A percentile compares a stretch with the other conserved stretches of the same genome.
phyloP scores from a whole-genome alignment of 2,329 filamentous ascomycete species.

The Thielaviopsis punctulata region DNA sequence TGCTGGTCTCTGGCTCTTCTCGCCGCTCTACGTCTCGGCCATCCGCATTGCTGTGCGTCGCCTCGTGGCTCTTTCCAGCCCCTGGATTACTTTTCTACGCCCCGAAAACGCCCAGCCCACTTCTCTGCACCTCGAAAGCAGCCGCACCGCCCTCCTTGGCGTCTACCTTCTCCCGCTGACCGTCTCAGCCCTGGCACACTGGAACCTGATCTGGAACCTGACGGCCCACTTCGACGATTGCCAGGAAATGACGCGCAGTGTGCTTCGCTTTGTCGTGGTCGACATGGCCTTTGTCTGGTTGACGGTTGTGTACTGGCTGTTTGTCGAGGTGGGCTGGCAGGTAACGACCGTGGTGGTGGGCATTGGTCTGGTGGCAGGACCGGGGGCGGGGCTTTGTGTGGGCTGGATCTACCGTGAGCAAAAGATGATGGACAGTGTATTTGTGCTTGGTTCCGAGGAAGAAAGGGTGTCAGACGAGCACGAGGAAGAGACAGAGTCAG shows the following conservation, averaged over 20 bases:
- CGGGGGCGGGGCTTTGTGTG: slow-evolving; percentile 22
- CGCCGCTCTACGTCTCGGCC: slow-evolving; percentile 31
- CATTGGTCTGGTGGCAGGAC: slow-evolving; percentile 20
- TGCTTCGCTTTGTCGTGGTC: slow-evolving; percentile 29
- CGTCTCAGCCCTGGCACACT: slow-evolving; percentile 27
- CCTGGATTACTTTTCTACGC: slow-evolving; percentile 19
- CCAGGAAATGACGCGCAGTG: slow-evolving; percentile 31
- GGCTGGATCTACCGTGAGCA: slow-evolving; percentile 24
- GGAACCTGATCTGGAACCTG: slow-evolving; percentile 24
- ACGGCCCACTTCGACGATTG: slow-evolving; percentile 26
- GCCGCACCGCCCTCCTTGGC: slow-evolving; percentile 20
- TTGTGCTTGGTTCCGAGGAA: not conserved
- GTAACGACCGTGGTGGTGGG: slow-evolving; percentile 20
- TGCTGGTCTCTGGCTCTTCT: slow-evolving; percentile 33
- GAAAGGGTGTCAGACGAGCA: not conserved
- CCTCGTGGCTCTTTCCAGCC: slow-evolving; percentile 15
- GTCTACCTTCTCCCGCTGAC: slow-evolving; percentile 30
- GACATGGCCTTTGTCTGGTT: slow-evolving; percentile 27
- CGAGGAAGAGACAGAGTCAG: not conserved
- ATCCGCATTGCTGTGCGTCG: slow-evolving; percentile 23
- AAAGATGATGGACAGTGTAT: slow-evolving; percentile 4
- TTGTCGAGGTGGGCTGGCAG: slow-evolving; percentile 32
- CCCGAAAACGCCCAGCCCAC: slow-evolving; percentile 19
- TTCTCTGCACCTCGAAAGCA: slow-evolving; percentile 27
- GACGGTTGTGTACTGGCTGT: slow-evolving; percentile 35